Conservation (phyloP, 148 eudicot genomes). For the Suaeda aralocaspica region DNA sequence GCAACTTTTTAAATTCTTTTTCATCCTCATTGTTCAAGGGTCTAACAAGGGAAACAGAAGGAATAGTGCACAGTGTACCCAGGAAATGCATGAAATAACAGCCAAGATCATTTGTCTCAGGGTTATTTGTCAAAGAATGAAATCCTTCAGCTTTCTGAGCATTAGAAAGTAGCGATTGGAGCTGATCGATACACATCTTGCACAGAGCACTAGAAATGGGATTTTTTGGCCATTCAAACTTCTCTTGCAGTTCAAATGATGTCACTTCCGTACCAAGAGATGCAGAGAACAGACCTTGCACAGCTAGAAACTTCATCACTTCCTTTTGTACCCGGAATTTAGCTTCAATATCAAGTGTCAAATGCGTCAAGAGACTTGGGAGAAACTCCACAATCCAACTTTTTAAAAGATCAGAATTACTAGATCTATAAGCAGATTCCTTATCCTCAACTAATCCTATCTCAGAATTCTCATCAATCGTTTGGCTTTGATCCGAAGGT, state of each 20-base stretch:
- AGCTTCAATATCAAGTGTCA: constrained; percentile 64
- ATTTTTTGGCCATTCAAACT: constrained; percentile 85
- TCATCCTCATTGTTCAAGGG: constrained; percentile 75
- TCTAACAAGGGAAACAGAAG: constrained; percentile 85
- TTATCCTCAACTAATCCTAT: constrained; percentile 63
- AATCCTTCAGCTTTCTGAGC: constrained; percentile 78
- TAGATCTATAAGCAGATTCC: constrained; percentile 46
- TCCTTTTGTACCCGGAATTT: constrained; percentile 76
- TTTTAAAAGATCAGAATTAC: constrained; percentile 60
- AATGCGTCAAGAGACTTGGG: constrained; percentile 55
- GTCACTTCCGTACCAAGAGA: constrained; percentile 95
- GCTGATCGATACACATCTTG: constrained; percentile 82
- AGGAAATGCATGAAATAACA: constrained; percentile 82
- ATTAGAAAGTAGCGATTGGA: constrained; percentile 70
- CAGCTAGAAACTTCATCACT: constrained; percentile 88
- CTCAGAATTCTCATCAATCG: constrained; percentile 87
- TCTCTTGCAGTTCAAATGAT: constrained; percentile 89
- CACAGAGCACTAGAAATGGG: constrained; percentile 76
- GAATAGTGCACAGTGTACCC: constrained; percentile 73
- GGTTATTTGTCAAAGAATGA: constrained; percentile 44
- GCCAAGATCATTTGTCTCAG: constrained; percentile 84
- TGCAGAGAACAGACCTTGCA: constrained; percentile 93
- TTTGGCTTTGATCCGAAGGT: constrained; percentile 89
- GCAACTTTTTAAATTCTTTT: constrained; percentile 67
- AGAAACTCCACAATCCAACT: constrained; percentile 88